A percentile compares a stretch with the other conserved stretches of the same genome.
These are phyloP conservation scores for Auricularia sp. DNA, from an alignment of 768 basidiomycete species.

Conservation along the genomic window DNA sequence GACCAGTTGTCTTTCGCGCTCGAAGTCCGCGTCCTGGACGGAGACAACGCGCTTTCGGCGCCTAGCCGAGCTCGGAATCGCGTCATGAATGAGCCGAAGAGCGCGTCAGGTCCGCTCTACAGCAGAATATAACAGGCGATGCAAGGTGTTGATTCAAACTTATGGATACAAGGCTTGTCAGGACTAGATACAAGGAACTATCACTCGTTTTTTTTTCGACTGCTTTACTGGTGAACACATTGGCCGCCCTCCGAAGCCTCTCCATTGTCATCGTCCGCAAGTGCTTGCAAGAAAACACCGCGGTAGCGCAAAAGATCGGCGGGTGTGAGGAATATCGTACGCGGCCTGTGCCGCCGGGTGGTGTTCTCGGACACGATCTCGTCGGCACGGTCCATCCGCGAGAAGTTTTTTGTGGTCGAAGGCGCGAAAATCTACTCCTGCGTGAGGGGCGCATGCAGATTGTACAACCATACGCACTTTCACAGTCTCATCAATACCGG, in stretches of 20 bases:
- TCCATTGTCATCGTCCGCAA: neutral
- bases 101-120: neutral
- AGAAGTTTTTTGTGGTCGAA: constrained; percentile 37
- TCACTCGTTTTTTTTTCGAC: too few relatives aligned
- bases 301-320: neutral
- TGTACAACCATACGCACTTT: constrained; percentile 40
- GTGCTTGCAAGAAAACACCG: neutral
- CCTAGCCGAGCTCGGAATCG: neutral
- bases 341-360: constrained; percentile 20
- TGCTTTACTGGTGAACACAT: neutral
- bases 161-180: too few relatives aligned
- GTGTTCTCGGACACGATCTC: constrained; percentile 49
- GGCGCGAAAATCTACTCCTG: constrained; percentile 54
- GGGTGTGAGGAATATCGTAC: constrained; percentile 5
- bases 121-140: too few relatives aligned
- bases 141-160: too few relatives aligned
- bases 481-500: constrained; percentile 77
- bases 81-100: neutral
- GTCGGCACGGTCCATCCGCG: constrained; percentile 40
- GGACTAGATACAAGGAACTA: too few relatives aligned
- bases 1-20: too few relatives aligned
- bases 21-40: neutral
- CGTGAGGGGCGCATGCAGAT: constrained; percentile 1
- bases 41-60: neutral
- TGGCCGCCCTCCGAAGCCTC: neutral